Evolutionary conservation across 257 asterid species (phyloP), one percentile per base, ranked within the genome.

Genomic region (Salvia miltiorrhiza): DNA sequence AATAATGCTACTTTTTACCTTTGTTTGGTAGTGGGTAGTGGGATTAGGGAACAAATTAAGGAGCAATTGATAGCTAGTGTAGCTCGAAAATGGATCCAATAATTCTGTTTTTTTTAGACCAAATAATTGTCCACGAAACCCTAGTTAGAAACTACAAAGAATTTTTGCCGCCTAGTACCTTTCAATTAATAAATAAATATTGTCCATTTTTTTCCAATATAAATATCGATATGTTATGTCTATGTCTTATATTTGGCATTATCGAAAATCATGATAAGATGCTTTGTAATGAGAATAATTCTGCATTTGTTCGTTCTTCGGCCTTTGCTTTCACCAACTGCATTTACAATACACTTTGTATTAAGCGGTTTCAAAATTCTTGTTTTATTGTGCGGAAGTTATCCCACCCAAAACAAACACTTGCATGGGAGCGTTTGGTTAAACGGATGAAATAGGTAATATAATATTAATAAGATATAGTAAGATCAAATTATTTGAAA

Each of bases 81-180:
- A 63, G 47, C 19, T 65, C n/a, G 28, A 40, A 12, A 57, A 32
- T 44, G 21, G 59, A 41, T 14, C 72, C 55, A 62, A 50, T 63
- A 50, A 53, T 37, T 45, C 20, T 30, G 33, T 16, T 45, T 56
- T 17, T 19, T 16, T 70, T 16, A 7, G 19, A 17, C 44, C 60
- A 45, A 65, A 65, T 73, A 65, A 72, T 63, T 73, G 68, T 43
- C 55, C 73, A 65, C 30, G 47, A 33, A 65, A 9, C 67, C 77
- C 73, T 72, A 63, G 20, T 17, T 11, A 35, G 24, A n/a, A 63
- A 23, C 58, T 26, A 39, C 7, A 49, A 39, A 28, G 55, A 61
- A 23, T 48, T 50, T 58, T 62, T 40, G 3, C 49, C 49, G 24
- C 35, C 35, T 20, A 26, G 28, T 44, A 53, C 3, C 47, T 37